Evolutionary conservation across 805 yeast genomes (phyloP).

Genomic region (Cyberlindnera samutprakarnensis): DNA sequence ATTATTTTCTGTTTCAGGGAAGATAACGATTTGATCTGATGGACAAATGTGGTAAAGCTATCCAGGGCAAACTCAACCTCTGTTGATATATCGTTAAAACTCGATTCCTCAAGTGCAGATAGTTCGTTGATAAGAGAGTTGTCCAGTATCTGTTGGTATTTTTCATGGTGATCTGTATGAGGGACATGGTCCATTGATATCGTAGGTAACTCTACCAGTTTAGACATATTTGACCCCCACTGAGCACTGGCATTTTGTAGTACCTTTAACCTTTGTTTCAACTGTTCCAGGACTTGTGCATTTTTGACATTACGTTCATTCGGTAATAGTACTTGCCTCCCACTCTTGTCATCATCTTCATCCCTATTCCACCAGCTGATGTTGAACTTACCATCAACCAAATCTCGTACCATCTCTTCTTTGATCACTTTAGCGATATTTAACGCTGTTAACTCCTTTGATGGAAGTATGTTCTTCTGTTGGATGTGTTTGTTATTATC

Average conservation of each 20-base stretch:
- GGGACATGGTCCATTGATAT: constrained; percentile 6
- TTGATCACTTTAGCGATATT: constrained; percentile 56
- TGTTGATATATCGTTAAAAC: constrained; percentile 8
- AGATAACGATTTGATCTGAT: constrained; percentile 17
- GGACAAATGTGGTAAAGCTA: constrained; percentile 15
- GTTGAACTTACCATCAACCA: constrained; percentile 49
- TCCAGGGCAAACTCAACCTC: constrained; percentile 17
- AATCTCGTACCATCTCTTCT: constrained; percentile 52
- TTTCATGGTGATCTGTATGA: constrained; percentile 4
- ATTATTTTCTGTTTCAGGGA: constrained; percentile 12
- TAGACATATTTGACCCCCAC: constrained; percentile 31
- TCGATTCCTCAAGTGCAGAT: constrained; percentile 6
- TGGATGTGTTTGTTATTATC: constrained; percentile 21
- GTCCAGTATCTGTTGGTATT: constrained; percentile 20
- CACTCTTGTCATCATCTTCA: constrained; percentile 11
- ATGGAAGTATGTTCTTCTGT: constrained; percentile 20
- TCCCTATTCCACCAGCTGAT: constrained; percentile 61
- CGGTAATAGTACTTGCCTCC: constrained; percentile 34
- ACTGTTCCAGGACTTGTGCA: constrained; percentile 36
- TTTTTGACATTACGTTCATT: constrained; percentile 57
- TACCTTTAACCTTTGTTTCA: constrained; percentile 34
- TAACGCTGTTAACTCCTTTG: constrained; percentile 35
- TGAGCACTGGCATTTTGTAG: constrained; percentile 38
- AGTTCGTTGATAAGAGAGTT: constrained; percentile 13
- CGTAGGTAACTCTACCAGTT: constrained; percentile 10